phyloP scores from a whole-genome alignment of 1,139 yeast species.

The Suhomyces taliae region DNA sequence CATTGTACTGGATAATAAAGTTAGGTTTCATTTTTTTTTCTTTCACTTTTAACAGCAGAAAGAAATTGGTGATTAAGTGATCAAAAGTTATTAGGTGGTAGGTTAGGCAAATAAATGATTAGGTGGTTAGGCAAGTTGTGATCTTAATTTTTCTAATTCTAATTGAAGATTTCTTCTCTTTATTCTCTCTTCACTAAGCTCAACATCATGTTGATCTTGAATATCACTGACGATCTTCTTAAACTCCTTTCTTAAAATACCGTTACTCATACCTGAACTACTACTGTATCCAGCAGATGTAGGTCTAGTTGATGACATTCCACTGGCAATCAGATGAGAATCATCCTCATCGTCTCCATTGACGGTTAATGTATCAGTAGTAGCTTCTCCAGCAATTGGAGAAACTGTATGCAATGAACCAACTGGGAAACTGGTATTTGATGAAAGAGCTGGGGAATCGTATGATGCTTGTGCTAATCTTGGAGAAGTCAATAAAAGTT shows the following conservation, averaged over 20 bases:
- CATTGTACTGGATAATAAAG: no score
- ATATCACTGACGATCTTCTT: constrained; percentile 64
- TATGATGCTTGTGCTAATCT: constrained; percentile 9
- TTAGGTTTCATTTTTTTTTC: no score
- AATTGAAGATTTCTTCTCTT: constrained; percentile 51
- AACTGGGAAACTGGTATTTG: constrained; percentile 12
- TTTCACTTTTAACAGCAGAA: no score
- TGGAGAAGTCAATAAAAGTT: constrained; percentile 12
- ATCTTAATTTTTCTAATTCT: constrained; percentile 26
- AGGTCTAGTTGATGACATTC: constrained; percentile 18
- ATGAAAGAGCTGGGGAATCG: constrained; percentile 9
- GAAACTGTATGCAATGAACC: constrained; percentile 17
- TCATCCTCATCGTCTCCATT: constrained; percentile 20
- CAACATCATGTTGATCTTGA: constrained; percentile 60
- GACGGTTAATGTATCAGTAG: constrained; percentile 7
- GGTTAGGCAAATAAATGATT: no score
- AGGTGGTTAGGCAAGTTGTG: background rate
- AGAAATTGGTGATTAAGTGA: no score
- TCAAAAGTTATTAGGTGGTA: no score
- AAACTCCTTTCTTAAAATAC: constrained; percentile 67
- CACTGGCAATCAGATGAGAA: constrained; percentile 16
- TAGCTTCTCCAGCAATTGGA: constrained; percentile 27
- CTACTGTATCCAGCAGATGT: constrained; percentile 12
- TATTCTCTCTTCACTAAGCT: constrained; percentile 56
- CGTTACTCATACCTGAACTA: constrained; percentile 30